Percentiles rank a stretch among this genome's conserved stretches.
Conservation (phyloP, 805 yeast species). For the Jamesozyma piceae region DNA sequence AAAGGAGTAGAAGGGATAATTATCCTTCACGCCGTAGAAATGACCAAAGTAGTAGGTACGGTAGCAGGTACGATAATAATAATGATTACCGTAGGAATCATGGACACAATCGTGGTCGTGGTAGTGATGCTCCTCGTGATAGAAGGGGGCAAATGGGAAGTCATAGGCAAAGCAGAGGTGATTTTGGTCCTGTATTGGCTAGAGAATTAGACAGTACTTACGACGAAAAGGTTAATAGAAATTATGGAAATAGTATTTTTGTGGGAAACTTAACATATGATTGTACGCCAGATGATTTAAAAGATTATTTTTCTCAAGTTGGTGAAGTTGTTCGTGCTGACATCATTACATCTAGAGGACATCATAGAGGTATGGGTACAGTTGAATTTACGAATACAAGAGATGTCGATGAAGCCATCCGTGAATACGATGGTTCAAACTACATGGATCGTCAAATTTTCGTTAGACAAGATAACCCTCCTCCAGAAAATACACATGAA, state of each 20-base stretch:
- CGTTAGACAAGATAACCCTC: conserved; percentile 86
- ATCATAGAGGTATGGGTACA: conserved; percentile 84
- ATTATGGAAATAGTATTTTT: conserved; percentile 60
- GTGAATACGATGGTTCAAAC: conserved; percentile 52
- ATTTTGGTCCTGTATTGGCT: conserved; percentile 19
- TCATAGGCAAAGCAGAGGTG: conserved; percentile 12
- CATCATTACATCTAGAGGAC: conserved; percentile 67
- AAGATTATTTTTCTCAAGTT: conserved; percentile 46
- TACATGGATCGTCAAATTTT: conserved; percentile 71
- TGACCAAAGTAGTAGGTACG: conserved; percentile 6
- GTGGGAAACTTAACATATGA: conserved; percentile 67
- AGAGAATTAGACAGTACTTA: conserved; percentile 20
- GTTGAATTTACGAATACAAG: conserved; percentile 65
- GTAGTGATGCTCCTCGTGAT: conserved; percentile 7
- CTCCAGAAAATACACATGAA: conserved; percentile 38
- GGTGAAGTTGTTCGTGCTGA: conserved; percentile 75
- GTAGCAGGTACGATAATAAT: neutral
- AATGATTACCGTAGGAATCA: conserved; percentile 4
- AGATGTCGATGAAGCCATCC: conserved; percentile 65
- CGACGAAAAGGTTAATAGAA: conserved; percentile 40
- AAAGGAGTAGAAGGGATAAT: neutral
- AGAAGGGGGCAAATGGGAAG: conserved; percentile 11
- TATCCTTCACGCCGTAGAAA: neutral
- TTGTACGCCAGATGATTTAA: conserved; percentile 49
- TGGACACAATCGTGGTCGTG: conserved; percentile 16